Percentiles rank a stretch among this genome's conserved stretches.
Evolutionary conservation across 306 rosid species (phyloP).

Genomic region (Cucumis sativus): DNA sequence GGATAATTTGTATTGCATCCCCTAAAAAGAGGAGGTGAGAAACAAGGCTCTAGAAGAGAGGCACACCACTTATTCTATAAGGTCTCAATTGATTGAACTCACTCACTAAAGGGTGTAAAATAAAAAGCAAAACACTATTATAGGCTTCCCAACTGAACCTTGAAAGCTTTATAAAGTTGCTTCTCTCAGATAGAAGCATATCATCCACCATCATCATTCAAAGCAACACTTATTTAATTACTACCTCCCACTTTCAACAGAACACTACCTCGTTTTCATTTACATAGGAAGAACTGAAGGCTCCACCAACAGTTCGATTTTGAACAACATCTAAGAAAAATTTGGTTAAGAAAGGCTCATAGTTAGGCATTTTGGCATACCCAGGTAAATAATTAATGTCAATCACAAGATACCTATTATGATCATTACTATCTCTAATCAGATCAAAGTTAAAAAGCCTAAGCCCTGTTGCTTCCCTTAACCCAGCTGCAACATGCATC

Average conservation of each 20-base stretch:
- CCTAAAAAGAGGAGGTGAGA: not conserved
- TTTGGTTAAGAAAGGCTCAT: constrained; percentile 63
- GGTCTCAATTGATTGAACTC: not conserved
- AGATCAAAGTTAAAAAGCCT: constrained; percentile 83
- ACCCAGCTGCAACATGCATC: constrained; percentile 47
- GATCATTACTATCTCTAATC: constrained; percentile 56
- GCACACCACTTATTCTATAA: not conserved
- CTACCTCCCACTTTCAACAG: not conserved
- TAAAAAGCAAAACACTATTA: not conserved
- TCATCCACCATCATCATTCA: not conserved
- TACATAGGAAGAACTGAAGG: not conserved
- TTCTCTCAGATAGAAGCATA: not conserved
- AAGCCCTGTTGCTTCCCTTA: constrained; percentile 43
- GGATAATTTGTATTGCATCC: not conserved
- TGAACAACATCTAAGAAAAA: constrained; percentile 62
- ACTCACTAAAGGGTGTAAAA: not conserved
- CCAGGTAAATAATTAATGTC: constrained; percentile 98
- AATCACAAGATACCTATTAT: constrained; percentile 69
- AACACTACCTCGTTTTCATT: not conserved
- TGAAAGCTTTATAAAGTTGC: not conserved
- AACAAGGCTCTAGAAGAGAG: not conserved
- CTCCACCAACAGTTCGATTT: constrained; percentile 3
- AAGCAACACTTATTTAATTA: not conserved
- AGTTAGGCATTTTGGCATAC: constrained; percentile 92
- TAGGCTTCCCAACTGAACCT: not conserved